Base-by-base conservation (phyloP, 78 protist species). In the Speleostelium caveatum region DNA sequence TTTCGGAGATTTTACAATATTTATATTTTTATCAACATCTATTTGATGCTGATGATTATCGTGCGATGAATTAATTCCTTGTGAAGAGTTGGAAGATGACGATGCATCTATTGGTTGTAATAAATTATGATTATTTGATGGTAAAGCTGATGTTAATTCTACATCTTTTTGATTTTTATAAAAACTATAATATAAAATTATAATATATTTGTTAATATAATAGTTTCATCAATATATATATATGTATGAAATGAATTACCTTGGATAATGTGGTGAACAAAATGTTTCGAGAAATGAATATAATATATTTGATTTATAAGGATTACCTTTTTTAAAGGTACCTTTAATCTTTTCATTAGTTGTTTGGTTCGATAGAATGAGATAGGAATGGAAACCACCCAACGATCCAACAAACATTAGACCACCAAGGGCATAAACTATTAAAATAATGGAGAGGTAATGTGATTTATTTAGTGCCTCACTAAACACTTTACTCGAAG, bases 301-400 rank as follows among this genome's bases (percentile, higher is more conserved):
- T 16, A 66, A 33, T 38, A 71, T 14, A 28, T 65, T 59, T 21
- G 6, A 17, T 14, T 42, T 69, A 55, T 53, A 80, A 1, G 89
- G 89, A 32, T 80, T 80, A 2, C 77, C 67, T 19, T 80, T 80
- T 39, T 26, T 66, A 45, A 68, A 80, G 10, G 75, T 42, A 24
- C 53, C 45, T 32, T 77, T 87, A 32, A 87, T 68, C 35, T 73
- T 51, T 65, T 87, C 93, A 66, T 87, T 87, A 26, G 93, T 87
- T 16, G 83, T 87, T 55, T 69, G 75, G 24, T 45, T 65, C 30
- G 61, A 49, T 10, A 49, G 19, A 19, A 74, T 28, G 21, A 87
- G 63, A 69, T 51, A 87, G 69, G 63, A 73, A 67, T 87, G 93
- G 59, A 87, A 74, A n/a, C 86, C 74, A 51, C 86, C 78, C n/a